Evolutionary conservation across 2,329 filamentous ascomycete species (phyloP).

Genomic region (Byssothecium circinans): DNA sequence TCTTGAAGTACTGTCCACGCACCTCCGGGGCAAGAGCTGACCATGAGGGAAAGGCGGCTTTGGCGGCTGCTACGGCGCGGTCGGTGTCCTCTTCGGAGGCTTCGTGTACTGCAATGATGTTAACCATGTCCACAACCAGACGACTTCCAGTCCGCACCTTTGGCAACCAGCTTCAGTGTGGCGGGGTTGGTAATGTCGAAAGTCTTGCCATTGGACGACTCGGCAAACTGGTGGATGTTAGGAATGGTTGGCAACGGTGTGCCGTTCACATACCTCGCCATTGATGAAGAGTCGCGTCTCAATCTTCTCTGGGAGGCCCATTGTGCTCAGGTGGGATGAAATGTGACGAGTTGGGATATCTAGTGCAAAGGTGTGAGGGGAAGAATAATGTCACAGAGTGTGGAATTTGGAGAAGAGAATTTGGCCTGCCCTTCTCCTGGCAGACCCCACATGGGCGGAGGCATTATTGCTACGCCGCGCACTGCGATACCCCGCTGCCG

Average conservation of each 20-base stretch:
- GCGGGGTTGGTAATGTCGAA: constrained; percentile 77
- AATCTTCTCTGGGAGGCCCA: constrained; percentile 33
- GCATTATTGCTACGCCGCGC: neutral
- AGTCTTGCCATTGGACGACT: constrained; percentile 37
- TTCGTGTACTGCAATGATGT: constrained; percentile 42
- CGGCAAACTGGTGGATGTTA: constrained; percentile 28
- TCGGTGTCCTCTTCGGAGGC: constrained; percentile 58
- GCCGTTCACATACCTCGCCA: constrained; percentile 27
- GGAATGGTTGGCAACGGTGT: neutral
- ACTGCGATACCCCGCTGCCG: neutral
- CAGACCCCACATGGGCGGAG: constrained; percentile 15
- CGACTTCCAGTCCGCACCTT: constrained; percentile 56
- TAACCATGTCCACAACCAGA: too few species aligned
- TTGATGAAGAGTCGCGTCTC: constrained; percentile 42
- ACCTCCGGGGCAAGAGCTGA: constrained; percentile 47
- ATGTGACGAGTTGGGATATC: neutral
- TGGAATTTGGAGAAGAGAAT: neutral
- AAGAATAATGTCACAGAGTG: neutral
- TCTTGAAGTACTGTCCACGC: constrained; percentile 44
- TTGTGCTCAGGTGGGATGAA: constrained; percentile 5
- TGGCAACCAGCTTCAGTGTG: constrained; percentile 79
- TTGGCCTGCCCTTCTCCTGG: neutral
- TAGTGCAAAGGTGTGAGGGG: too few species aligned
- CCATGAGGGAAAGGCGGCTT: constrained; percentile 75
- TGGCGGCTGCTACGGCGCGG: constrained; percentile 68